Evolutionary conservation across 2,329 filamentous ascomycete species (phyloP).

Genomic region (Lojkania enalia): DNA sequence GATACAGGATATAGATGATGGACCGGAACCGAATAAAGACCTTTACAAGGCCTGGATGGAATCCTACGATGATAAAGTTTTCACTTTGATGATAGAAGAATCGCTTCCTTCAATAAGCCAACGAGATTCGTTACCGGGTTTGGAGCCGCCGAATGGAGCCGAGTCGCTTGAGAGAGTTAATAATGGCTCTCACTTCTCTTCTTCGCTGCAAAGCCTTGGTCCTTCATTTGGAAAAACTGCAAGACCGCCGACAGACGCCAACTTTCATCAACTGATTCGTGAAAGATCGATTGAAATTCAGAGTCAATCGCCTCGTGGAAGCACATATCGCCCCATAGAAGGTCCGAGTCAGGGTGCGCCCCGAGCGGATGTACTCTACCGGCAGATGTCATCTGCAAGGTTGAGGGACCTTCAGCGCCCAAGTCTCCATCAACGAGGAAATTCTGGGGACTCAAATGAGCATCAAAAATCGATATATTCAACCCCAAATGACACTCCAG

Average conservation of each 20-base stretch:
- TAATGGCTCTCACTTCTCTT: slow-evolving; percentile 29
- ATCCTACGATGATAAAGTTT: slow-evolving; percentile 41
- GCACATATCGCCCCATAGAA: slow-evolving; percentile 15
- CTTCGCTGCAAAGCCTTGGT: slow-evolving; percentile 34
- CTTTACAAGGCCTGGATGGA: slow-evolving; percentile 44
- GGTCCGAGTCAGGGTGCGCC: slow-evolving; percentile 21
- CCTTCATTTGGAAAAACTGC: slow-evolving; percentile 26
- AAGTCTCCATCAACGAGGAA: slow-evolving; percentile 24
- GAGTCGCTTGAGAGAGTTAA: slow-evolving; percentile 22
- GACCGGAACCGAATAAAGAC: slow-evolving; percentile 21
- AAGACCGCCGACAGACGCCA: slow-evolving; percentile 27
- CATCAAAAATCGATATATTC: slow-evolving; percentile 19
- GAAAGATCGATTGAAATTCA: slow-evolving; percentile 23
- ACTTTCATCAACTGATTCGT: slow-evolving; percentile 29
- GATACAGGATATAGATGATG: slow-evolving; percentile 22
- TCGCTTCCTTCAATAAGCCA: neutral
- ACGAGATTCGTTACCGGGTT: too few species aligned
- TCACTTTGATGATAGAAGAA: slow-evolving; percentile 27
- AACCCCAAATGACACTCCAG: slow-evolving; percentile 32
- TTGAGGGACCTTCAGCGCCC: slow-evolving; percentile 17
- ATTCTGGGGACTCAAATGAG: slow-evolving; percentile 31
- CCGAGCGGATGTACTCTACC: slow-evolving; percentile 36
- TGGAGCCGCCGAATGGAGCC: too few species aligned
- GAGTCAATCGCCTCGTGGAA: slow-evolving; percentile 26
- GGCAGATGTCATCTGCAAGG: slow-evolving; percentile 26